Base-by-base conservation (phyloP, 495 filamentous ascomycete genomes). In the Hypoxylon intermedium region DNA sequence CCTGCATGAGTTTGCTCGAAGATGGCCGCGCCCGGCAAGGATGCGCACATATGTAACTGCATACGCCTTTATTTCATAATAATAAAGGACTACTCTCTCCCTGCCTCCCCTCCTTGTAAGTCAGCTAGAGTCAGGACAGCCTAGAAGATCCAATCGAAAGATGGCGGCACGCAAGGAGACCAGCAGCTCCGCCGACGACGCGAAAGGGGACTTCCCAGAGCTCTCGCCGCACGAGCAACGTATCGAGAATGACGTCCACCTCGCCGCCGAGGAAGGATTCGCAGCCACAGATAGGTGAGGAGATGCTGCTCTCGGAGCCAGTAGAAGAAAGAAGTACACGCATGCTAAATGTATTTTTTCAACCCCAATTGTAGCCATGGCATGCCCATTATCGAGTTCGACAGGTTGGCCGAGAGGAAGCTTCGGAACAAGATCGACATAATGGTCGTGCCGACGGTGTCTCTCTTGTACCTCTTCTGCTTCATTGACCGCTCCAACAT, bases 401-500 rank as follows among this genome's bases (percentile, higher is more conserved):
- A 90, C 60, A 72, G 73, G 19, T 74, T 66, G 5, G 83, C 83
- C 19, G 87, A 90, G 62, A 72, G 75, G n/a, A 81, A 73, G 36
- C 75, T 87, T 5, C 75, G 81, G 12, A 63, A 54, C 18, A 83
- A 82, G 67, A 73, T 87, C 34, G 84, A 87, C 64, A 59, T 66
- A 18, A 74, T 71, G 52, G 69, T 87, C 13, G 69, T 86, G 1
- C 84, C 84, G 3, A 78, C 82, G 2, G 81, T 85, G 3, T 73
- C 82, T 5, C 36, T 83, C 13, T 72, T 87, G 9, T 87, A 87
- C 47, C 72, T 87, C 9, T 79, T 87, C 53, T 86, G 83, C 72
- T 87, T 87, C 69, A 82, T 86, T 40, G 84, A 87, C 67, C 80
- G 85, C 42, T 76, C 85, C 24, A 88, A 88, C 56, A 83, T 87